Percentiles rank a stretch among this genome's conserved stretches.
phyloP scores from a whole-genome alignment of 352 stramenopile genomes.

The Sclerospora graminicola region DNA sequence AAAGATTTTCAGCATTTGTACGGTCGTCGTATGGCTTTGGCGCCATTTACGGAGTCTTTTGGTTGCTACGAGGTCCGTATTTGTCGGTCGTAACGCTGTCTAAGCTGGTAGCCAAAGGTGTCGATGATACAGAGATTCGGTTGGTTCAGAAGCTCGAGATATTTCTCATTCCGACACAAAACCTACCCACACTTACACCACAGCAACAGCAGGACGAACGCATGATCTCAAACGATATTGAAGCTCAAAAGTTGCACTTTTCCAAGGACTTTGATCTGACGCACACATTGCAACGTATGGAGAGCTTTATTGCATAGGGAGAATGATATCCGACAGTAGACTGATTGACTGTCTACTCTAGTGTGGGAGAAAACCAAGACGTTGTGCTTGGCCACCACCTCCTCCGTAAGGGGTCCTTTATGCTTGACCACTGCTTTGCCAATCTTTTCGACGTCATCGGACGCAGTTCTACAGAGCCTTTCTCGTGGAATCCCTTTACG shows the following conservation, averaged over 20 bases:
- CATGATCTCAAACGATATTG: constrained; percentile 51
- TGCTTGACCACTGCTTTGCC: too few species aligned
- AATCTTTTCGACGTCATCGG: too few species aligned
- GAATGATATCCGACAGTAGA: not conserved
- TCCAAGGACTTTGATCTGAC: constrained; percentile 68
- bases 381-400: too few species aligned
- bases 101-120: constrained; percentile 38
- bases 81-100: constrained; percentile 64
- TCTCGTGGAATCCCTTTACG: too few species aligned
- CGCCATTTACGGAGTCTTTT: constrained; percentile 74
- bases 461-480: too few species aligned
- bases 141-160: constrained; percentile 50
- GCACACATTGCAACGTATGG: constrained; percentile 63
- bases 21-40: constrained; percentile 67
- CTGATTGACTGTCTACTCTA: constrained; percentile 1
- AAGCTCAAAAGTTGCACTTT: constrained; percentile 62
- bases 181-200: constrained; percentile 34
- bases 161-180: constrained; percentile 53
- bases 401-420: too few species aligned
- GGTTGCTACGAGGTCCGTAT: constrained; percentile 54
- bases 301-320: not conserved
- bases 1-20: constrained; percentile 53
- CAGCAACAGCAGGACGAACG: constrained; percentile 51
- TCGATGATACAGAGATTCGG: constrained; percentile 44
- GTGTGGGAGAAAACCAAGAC: too few species aligned